Evolutionary conservation across 2,329 filamentous ascomycete genomes (phyloP), one percentile per base, ranked within the genome.

Genomic region (Xylaria sp.): DNA sequence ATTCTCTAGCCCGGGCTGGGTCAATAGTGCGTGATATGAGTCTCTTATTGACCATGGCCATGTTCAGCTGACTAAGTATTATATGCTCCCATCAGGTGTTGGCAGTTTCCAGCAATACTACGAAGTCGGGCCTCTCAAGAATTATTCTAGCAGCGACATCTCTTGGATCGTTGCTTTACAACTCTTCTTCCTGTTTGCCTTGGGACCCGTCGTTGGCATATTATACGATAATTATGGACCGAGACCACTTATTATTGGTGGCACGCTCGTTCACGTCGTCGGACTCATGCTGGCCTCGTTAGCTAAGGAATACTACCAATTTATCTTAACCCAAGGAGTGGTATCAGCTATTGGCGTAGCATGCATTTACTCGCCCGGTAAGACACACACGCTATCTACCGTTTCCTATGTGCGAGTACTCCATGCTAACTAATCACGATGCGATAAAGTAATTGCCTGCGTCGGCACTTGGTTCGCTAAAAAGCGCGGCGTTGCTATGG

Each of bases 81-180:
- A 0, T 59, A 9, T 18, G 0, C 15, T 48, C 15, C 20, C 13
- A 10, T 13, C 23, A 59, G 56, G 62, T 15, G 32, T 64, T 9
- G 62, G 54, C 15, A 18, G 25, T 2, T 64, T 64, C 20, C 62
- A 64, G 20, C 41, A 64, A 32, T 64, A 64, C 37, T 64, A 64
- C 46, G 28, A 50, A 18, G 28, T 41, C 8, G 52, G 54, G 2
- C 54, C 44, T 8, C 54, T 64, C 41, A 50, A 50, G 4, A 13
- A 51, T 10, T 64, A 57, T 18, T 10, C 54, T 1, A 50, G 32
- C 12, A 57, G n/a, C 2, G 62, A 64, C 1, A 58, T 64, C 7
- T 10, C 41, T 0, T 64, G 62, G 62, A 64, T 64, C 15, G 1
- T 50, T 41, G 12, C 32, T 57, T 3, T 44, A 15, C 62, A 64